These are phyloP conservation scores for Bidens hawaiensis DNA, from an alignment of 140 eudicot genomes.

Conservation along the genomic window DNA sequence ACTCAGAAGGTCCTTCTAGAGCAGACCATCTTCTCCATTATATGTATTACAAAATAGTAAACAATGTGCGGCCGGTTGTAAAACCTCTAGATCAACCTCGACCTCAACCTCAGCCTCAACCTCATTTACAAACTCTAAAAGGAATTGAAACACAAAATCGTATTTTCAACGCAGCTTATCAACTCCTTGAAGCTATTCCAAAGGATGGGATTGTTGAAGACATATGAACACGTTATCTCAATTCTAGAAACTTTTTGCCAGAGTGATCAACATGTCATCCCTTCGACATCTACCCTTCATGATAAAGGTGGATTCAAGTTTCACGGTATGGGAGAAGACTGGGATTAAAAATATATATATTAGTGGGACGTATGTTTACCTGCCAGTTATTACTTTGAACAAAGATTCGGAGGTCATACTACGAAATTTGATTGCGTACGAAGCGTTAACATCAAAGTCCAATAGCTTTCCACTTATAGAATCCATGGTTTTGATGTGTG, in stretches of 20 bases:
- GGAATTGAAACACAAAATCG: no score
- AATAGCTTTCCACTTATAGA: not conserved
- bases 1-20: not conserved
- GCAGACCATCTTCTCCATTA: slow-evolving; percentile 7
- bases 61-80: not conserved
- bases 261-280: not conserved
- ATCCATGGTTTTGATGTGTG: slow-evolving; percentile 32
- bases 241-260: not conserved
- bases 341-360: not conserved
- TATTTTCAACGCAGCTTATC: no score
- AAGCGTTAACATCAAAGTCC: not conserved
- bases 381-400: no score
- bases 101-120: no score
- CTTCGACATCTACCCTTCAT: not conserved
- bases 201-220: not conserved
- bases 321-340: no score
- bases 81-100: no score
- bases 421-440: slow-evolving; percentile 34
- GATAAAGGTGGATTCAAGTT: no score
- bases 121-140: no score
- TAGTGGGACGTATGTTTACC: not conserved
- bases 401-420: no score
- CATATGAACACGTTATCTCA: not conserved
- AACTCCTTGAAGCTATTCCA: not conserved
- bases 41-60: not conserved